Evolutionary conservation across 768 basidiomycete genomes (phyloP), one percentile per base, ranked within the genome.

Genomic region (Pisolithus tinctorius): DNA sequence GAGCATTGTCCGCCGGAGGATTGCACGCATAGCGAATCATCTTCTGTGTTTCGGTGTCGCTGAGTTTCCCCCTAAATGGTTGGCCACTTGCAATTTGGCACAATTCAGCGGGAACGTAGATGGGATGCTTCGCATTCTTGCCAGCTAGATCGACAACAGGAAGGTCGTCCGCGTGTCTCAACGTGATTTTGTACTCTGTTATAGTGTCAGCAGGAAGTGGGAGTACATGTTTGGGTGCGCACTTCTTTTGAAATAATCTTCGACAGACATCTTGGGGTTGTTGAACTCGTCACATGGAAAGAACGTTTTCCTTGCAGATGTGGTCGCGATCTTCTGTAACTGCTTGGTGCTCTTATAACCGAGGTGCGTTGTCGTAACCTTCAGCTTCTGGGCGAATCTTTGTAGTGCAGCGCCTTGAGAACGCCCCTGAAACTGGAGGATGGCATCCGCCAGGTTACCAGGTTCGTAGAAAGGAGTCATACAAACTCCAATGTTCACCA

Each of bases 21-120:
- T 83, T 82, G 64, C 83, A 85, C 0, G 88, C 88, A 49, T 69
- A 69, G 39, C 70, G 71, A 51, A 91, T 84, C 88, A 91, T 90
- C n/a, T 72, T 65, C 0, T 80, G 69, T 0, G 85, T 87, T 58
- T 85, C 82, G 6, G 59, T 70, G n/a, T 79, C 79, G 50, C 66
- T 74, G 2, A 90, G 79, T 52, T 75, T 80, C 6, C 78, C 83
- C 20, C 75, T 74, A 71, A 78, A 86, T 0, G 82, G 71, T 55
- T 79, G 78, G 6, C 82, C 82, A 0, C 75, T 65, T 9, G 73
- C 63, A 46, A 91, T 85, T 23, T 78, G 69, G 69, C 88, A 90
- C 1, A 91, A 46, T 62, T 91, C 88, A 0, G 84, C 80, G 0
- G 88, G 88, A 1, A 88, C 65, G 58, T 64, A 78, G 40, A 63